Percentiles rank a stretch among this genome's conserved stretches.
These are phyloP conservation scores for Chaetomium globosum DNA, from an alignment of 2,329 filamentous ascomycete species.

Conservation along the genomic window DNA sequence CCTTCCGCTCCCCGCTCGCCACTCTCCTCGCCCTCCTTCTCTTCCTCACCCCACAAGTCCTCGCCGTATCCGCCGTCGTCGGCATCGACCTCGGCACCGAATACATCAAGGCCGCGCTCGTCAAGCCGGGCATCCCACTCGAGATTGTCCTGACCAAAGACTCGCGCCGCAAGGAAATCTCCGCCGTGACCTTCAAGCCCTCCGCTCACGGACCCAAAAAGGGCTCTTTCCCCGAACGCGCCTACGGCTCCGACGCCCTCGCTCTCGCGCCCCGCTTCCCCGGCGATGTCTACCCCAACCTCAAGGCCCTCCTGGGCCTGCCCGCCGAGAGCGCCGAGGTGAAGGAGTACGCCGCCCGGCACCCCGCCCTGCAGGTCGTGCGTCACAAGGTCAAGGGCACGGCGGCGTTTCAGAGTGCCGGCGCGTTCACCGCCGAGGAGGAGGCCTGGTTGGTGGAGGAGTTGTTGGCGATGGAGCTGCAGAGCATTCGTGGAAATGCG, in stretches of 20 bases:
- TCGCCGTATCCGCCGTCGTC: slow-evolving; percentile 71
- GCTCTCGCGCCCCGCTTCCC: slow-evolving; percentile 86
- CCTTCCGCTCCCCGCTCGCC: slow-evolving; percentile 47
- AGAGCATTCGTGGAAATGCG: slow-evolving; percentile 87
- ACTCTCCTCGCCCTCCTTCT: slow-evolving; percentile 46
- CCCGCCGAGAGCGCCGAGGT: slow-evolving; percentile 62
- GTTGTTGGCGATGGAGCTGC: slow-evolving; percentile 91
- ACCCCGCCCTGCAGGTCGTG: slow-evolving; percentile 76
- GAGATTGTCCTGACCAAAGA: slow-evolving; percentile 98
- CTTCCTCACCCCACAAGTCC: slow-evolving; percentile 52
- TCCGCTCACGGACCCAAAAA: slow-evolving; percentile 62
- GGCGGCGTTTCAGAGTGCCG: slow-evolving; percentile 78
- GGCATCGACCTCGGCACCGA: slow-evolving; percentile 94
- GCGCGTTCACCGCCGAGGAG: slow-evolving; percentile 60
- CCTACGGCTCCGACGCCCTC: slow-evolving; percentile 89
- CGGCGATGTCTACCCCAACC: slow-evolving; percentile 89
- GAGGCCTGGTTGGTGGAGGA: slow-evolving; percentile 83
- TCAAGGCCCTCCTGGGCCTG: slow-evolving; percentile 88
- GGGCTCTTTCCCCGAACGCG: slow-evolving; percentile 78
- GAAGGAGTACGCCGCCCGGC: slow-evolving; percentile 70
- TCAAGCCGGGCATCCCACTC: slow-evolving; percentile 95
- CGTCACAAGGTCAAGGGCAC: slow-evolving; percentile 64
- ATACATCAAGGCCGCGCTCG: slow-evolving; percentile 93
- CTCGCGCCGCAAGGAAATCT: slow-evolving; percentile 91
- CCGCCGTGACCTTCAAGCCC: slow-evolving; percentile 92